A percentile compares a stretch with the other conserved stretches of the same genome.
phyloP scores from a whole-genome alignment of 306 rosid genomes.

The Vachellia pachyceras region DNA sequence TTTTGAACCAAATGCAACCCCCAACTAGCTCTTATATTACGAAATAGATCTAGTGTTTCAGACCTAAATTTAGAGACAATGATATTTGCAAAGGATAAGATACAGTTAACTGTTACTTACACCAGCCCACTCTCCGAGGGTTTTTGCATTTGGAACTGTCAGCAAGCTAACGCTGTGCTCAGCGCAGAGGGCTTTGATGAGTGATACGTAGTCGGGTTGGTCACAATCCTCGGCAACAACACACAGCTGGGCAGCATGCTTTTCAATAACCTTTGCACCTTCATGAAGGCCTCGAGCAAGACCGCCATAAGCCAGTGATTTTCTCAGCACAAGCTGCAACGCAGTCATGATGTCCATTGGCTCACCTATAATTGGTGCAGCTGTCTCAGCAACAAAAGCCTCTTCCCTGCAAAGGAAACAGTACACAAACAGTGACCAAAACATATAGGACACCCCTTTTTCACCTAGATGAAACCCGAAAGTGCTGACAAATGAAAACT shows the following conservation, averaged over 20 bases:
- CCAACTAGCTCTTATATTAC: no score
- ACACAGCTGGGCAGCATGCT: constrained; percentile 80
- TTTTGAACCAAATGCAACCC: no score
- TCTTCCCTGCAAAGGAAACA: constrained; percentile 46
- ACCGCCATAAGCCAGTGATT: constrained; percentile 85
- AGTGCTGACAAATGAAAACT: not conserved
- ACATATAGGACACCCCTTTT: not conserved
- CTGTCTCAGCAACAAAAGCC: constrained; percentile 46
- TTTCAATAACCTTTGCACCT: constrained; percentile 81
- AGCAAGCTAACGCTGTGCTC: constrained; percentile 80
- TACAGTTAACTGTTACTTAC: constrained; percentile 54
- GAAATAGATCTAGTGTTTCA: no score
- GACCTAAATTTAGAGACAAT: not conserved
- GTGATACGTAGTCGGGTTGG: constrained; percentile 81
- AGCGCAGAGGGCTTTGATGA: constrained; percentile 82
- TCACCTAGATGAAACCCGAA: not conserved
- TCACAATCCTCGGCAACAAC: constrained; percentile 90
- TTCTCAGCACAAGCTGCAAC: constrained; percentile 81
- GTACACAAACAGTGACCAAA: constrained; percentile 19
- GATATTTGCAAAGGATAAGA: not conserved
- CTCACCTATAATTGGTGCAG: constrained; percentile 43
- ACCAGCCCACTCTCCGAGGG: constrained; percentile 97
- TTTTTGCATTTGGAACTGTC: constrained; percentile 83
- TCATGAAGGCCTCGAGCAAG: constrained; percentile 86
- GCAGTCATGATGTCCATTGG: constrained; percentile 66